These are phyloP conservation scores for Cylindrotheca fusiformis DNA, from an alignment of 108 stramenopile genomes.

Conservation along the genomic window DNA sequence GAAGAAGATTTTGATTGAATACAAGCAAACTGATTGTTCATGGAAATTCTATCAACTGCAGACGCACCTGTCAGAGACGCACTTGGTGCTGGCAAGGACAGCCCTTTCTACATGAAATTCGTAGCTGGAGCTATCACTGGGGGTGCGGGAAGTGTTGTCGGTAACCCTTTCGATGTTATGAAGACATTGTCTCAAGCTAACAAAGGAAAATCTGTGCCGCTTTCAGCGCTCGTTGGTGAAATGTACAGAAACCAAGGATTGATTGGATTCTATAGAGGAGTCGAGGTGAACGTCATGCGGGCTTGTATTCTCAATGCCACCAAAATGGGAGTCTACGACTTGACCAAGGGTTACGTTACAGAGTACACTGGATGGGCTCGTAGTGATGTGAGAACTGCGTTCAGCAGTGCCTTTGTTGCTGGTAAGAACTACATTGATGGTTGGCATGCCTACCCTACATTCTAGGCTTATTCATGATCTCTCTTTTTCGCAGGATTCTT, in stretches of 20 bases:
- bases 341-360: slow-evolving; percentile 75
- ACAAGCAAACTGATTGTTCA: too few relatives aligned
- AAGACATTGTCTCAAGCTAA: slow-evolving; percentile 87
- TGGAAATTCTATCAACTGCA: too few relatives aligned
- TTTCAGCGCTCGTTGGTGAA: slow-evolving; percentile 49
- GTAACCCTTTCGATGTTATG: slow-evolving; percentile 87
- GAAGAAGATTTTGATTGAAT: too few relatives aligned
- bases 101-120: slow-evolving; percentile 84
- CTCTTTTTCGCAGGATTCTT: slow-evolving; percentile 72
- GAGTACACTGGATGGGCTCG: slow-evolving; percentile 61
- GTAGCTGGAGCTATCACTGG: slow-evolving; percentile 85
- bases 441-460: background rate
- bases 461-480: background rate
- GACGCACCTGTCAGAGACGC: slow-evolving; percentile 52
- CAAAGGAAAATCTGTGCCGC: slow-evolving; percentile 57
- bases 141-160: slow-evolving; percentile 10
- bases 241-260: slow-evolving; percentile 86
- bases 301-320: slow-evolving; percentile 93
- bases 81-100: slow-evolving; percentile 76
- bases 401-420: slow-evolving; percentile 71
- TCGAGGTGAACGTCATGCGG: slow-evolving; percentile 80
- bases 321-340: slow-evolving; percentile 92
- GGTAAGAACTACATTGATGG: background rate
- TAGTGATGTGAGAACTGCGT: slow-evolving; percentile 71
- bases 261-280: slow-evolving; percentile 88